phyloP scores from a whole-genome alignment of 108 stramenopile species.

The Hondaea fermentalgiana region DNA sequence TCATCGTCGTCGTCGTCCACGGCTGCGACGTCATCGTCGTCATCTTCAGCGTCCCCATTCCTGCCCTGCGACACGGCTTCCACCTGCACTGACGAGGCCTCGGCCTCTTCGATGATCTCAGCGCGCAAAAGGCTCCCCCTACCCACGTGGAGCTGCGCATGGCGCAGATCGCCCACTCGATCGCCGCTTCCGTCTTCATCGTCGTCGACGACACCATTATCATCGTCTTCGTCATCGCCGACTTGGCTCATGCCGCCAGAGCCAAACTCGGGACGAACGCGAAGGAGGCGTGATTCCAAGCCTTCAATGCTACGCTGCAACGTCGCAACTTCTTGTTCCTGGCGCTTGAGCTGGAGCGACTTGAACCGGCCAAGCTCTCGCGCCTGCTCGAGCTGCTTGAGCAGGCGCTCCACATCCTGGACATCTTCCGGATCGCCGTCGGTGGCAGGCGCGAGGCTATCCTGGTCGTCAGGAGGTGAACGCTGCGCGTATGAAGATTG shows the following conservation, averaged over 20 bases:
- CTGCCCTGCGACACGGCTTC: background rate
- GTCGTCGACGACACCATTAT: background rate
- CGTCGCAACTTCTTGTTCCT: conserved; percentile 5
- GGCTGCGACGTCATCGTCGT: background rate
- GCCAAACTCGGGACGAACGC: background rate
- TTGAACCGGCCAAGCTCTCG: conserved; percentile 4
- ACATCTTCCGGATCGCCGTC: background rate
- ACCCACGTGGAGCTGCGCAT: background rate
- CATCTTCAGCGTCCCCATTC: background rate
- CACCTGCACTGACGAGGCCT: background rate
- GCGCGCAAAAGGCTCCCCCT: background rate
- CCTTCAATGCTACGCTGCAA: background rate
- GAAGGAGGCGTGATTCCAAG: background rate
- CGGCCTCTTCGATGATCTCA: background rate
- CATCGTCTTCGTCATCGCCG: background rate
- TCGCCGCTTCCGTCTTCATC: background rate
- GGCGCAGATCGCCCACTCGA: background rate
- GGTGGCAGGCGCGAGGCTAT: background rate
- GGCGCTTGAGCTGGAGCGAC: background rate
- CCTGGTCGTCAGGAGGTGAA: background rate
- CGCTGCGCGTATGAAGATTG: background rate
- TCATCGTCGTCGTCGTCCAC: background rate
- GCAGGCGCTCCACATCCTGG: background rate
- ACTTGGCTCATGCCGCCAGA: background rate
- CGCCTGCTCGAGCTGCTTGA: background rate